phyloP scores from a whole-genome alignment of 345 rosid species.

The Eucalyptus virginea region DNA sequence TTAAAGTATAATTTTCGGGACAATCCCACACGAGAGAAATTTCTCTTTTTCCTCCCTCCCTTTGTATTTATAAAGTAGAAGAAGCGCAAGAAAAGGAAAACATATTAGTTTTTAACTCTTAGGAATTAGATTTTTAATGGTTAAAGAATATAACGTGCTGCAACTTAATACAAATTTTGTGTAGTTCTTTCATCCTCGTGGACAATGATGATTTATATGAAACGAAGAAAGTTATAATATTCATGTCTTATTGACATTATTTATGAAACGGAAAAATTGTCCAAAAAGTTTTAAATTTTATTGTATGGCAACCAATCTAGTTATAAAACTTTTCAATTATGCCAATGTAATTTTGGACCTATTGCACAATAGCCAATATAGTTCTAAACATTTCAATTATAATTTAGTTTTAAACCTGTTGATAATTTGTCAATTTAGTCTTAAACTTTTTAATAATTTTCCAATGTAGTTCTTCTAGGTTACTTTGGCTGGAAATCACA shows the following conservation, averaged over 20 bases:
- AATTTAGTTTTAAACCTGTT: too few relatives aligned
- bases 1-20: background rate
- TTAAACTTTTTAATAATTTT: too few relatives aligned
- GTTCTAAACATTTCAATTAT: too few relatives aligned
- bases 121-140: background rate
- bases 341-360: rapidly evolving
- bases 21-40: background rate
- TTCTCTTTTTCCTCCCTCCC: background rate
- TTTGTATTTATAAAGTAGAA: background rate
- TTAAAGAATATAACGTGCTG: background rate
- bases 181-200: background rate
- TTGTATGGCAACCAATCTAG: rapidly evolving
- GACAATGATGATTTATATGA: background rate
- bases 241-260: background rate
- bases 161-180: background rate
- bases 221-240: background rate
- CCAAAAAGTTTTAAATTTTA: background rate
- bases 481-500: background rate
- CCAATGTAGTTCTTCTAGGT: background rate
- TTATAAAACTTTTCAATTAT: too few relatives aligned
- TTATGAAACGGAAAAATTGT: rapidly evolving
- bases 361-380: rapidly evolving
- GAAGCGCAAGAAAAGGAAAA: background rate
- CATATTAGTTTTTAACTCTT: background rate
- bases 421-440: too few relatives aligned